Base-by-base conservation (phyloP, 2,329 filamentous ascomycete species). In the Pyricularia pennisetigena region DNA sequence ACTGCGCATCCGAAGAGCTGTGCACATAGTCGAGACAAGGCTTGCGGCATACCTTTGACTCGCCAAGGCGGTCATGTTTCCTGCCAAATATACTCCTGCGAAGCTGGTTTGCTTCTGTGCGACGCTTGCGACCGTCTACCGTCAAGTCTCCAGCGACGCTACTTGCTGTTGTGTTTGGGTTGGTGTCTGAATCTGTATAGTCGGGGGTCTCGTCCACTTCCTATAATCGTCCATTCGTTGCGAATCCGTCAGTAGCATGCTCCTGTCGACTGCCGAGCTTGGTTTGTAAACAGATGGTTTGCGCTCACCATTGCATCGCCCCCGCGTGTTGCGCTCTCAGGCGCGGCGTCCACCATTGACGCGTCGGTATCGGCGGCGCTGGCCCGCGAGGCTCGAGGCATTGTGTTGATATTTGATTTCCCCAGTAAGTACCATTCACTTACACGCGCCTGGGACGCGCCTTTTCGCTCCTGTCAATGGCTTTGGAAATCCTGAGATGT, bases 21-120 rank as follows among this genome's bases (percentile, higher is more conserved):
- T 20, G 20, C 7, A 20, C 2, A 49, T 49, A 49, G 4, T 49
- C 41, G 41, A 49, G 16, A 49, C 20, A 49, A 49, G 14, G 1
- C 41, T n/a, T 49, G 41, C 41, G 2, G 41, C 80, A 68, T 83
- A 94, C 93, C 88, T 97, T 98, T 66, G 92, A 97, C 76, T 97
- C 93, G 75, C 94, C 93, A 8, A 99, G 80, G 67, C 90, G 87
- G 75, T 97, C 93, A 76, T 97, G 95, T 78, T 99, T 97, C 83
- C 92, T 97, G 75, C 93, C 94, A 74, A 97, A 90, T 70, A 97
- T 92, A 78, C 90, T 97, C 77, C 96, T 92, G 68, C 95, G 90
- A 75, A 98, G 85, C 78, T 96, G 90, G 72, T 93, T 93, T 69
- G 90, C 94, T 76, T 97, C 93, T 68, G 92, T 90, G 73, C 94